Conservation (phyloP, 2,329 filamentous ascomycete genomes). For the Paracorniculantispora psalliotae region DNA sequence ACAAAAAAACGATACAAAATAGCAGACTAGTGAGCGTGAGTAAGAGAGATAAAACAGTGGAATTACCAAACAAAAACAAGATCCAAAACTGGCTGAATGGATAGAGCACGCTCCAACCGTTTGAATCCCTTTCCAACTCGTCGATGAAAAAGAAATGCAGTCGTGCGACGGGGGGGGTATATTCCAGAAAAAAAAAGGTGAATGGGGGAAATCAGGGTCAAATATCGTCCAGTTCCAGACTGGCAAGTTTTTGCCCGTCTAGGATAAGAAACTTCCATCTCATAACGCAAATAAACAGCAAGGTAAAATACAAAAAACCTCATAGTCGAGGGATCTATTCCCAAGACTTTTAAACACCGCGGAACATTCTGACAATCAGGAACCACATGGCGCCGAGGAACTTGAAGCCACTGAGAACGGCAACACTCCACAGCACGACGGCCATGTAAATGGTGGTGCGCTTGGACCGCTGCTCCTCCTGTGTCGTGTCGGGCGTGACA, state of each 20-base stretch:
- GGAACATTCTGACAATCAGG: constrained; percentile 81
- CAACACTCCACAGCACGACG: constrained; percentile 85
- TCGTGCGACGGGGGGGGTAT: constrained; percentile 9
- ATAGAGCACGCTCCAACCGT: neutral
- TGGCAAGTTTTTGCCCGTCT: neutral
- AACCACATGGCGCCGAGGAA: constrained; percentile 90
- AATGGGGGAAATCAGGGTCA: neutral
- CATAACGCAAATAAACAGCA: constrained; percentile 4
- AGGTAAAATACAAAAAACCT: neutral
- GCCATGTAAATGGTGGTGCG: constrained; percentile 79
- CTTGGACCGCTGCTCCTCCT: constrained; percentile 40
- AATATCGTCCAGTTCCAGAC: constrained; percentile 9
- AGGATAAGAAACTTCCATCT: neutral
- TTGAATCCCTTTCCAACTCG: neutral
- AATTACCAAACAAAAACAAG: neutral
- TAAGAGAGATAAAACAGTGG: neutral
- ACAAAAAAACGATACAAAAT: neutral
- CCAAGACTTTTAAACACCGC: constrained; percentile 49
- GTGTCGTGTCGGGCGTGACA: constrained; percentile 41
- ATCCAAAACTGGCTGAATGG: neutral
- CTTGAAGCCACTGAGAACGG: constrained; percentile 75
- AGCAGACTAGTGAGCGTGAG: neutral
- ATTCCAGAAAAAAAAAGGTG: constrained; percentile 1
- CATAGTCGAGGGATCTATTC: neutral
- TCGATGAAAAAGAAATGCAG: neutral